Percentiles rank a stretch among this genome's conserved stretches.
Evolutionary conservation across 495 filamentous ascomycete species (phyloP).

Genomic region (Neurospora africana): DNA sequence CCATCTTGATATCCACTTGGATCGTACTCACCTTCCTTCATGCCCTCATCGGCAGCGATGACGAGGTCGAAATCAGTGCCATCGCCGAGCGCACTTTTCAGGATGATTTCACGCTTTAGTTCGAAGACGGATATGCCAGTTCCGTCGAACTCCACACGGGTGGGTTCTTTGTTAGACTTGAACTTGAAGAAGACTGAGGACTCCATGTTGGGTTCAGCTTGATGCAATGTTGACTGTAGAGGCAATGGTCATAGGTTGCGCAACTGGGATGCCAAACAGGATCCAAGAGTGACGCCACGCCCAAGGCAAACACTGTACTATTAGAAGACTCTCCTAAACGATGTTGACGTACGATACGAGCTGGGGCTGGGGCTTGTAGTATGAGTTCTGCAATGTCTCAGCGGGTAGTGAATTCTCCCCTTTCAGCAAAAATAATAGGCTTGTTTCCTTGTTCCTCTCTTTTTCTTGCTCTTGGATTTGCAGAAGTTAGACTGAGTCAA

Average conservation of each 20-base stretch:
- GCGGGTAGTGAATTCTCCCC: not conserved
- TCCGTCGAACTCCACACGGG: slow-evolving; percentile 91
- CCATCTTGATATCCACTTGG: not conserved
- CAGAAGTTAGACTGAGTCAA: slow-evolving; percentile 42
- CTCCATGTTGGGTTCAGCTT: slow-evolving; percentile 54
- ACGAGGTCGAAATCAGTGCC: slow-evolving; percentile 94
- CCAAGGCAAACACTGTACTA: slow-evolving; percentile 21
- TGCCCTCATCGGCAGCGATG: slow-evolving; percentile 78
- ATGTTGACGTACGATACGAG: slow-evolving; percentile 23
- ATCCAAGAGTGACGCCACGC: slow-evolving; percentile 8
- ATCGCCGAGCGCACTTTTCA: slow-evolving; percentile 82
- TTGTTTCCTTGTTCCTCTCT: slow-evolving; percentile 15
- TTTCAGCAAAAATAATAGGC: not conserved
- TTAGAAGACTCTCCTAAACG: slow-evolving; percentile 17
- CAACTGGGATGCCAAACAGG: slow-evolving; percentile 4
- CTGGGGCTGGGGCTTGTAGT: slow-evolving; percentile 17
- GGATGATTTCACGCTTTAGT: slow-evolving; percentile 95
- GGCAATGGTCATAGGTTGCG: not conserved
- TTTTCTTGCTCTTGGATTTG: slow-evolving; percentile 29
- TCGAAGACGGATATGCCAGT: slow-evolving; percentile 98
- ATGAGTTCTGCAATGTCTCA: not conserved
- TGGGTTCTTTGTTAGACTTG: slow-evolving; percentile 96
- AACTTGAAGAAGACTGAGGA: slow-evolving; percentile 99
- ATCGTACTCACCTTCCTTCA: slow-evolving; percentile 65
- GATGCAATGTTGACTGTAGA: not conserved